These are phyloP conservation scores for Davidsoniella virescens DNA, from an alignment of 2,329 filamentous ascomycete genomes.

Conservation along the genomic window DNA sequence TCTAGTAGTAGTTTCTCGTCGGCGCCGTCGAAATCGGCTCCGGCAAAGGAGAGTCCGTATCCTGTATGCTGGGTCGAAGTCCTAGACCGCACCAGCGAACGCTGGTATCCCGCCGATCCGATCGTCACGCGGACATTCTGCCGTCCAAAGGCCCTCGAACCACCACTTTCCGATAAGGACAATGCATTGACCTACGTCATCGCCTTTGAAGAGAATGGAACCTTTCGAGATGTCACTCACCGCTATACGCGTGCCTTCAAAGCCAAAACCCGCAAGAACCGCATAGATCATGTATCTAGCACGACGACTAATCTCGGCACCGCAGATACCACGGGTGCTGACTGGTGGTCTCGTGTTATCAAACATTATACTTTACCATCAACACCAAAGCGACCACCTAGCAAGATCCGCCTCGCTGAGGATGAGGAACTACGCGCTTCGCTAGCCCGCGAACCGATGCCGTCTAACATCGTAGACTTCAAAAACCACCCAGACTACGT, in stretches of 20 bases:
- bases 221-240: constrained; percentile 68
- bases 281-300: constrained; percentile 43
- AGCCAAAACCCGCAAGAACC: constrained; percentile 67
- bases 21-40: constrained; percentile 14
- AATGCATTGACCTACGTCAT: constrained; percentile 74
- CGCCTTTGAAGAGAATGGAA: constrained; percentile 66
- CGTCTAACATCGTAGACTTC: constrained; percentile 71
- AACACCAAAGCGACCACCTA: constrained; percentile 18
- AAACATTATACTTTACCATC: constrained; percentile 27
- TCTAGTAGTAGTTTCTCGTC: not conserved
- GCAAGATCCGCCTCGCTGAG: constrained; percentile 70
- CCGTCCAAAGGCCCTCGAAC: constrained; percentile 63
- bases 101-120: constrained; percentile 81
- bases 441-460: constrained; percentile 67
- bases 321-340: constrained; percentile 21
- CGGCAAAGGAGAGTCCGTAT: constrained; percentile 52
- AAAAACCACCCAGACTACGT: constrained; percentile 74
- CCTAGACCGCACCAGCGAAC: constrained; percentile 70
- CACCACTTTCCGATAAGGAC: constrained; percentile 57
- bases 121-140: constrained; percentile 63
- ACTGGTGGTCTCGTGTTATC: constrained; percentile 39
- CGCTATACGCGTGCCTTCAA: constrained; percentile 81
- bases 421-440: constrained; percentile 55
- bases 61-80: constrained; percentile 93
- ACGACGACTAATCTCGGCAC: constrained; percentile 9